Base-by-base conservation (phyloP, 352 stramenopile genomes). In the Phytophthora lateralis region DNA sequence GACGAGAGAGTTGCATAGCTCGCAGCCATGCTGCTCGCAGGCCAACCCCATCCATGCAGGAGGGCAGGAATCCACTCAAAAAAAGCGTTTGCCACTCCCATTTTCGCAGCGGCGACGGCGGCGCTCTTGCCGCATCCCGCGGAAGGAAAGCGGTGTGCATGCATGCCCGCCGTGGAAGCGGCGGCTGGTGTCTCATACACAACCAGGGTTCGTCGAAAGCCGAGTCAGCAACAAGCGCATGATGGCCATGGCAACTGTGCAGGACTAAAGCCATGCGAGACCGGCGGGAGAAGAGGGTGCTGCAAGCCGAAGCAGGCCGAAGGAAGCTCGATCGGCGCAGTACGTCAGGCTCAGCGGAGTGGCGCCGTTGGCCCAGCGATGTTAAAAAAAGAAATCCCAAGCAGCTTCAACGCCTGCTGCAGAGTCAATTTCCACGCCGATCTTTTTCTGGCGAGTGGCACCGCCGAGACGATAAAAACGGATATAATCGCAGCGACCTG, bases 141-240 rank as follows among this genome's bases (percentile, higher is more conserved):
- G 45, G 26, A 61, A 67, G 32, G 46, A 44, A 53, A 21, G 34
- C 45, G 45, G 27, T 14, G 10, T 30, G 56, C 55, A 53, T 65
- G 50, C 61, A 66, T 38, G 14, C 56, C 17, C 45, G 52, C 32
- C 43, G 60, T 53, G 45, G 60, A 68, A 70, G 63, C 38, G 50
- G 50, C 53, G 41, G 32, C 15, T 55, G 43, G 51, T 76, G 69
- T 73, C 68, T 52, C 69, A 76, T 64, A 67, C 34, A 60, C 54
- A 54, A 61, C 30, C 44, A 63, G 32, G 30, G 34, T 18, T 42
- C 35, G 35, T 60, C 17, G 15, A 8, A 21, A 58, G 27, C 21
- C 26, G 45, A 69, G 50, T 61, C 52, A 62, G 70, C 74, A 66
- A 62, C 21, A 14, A 39, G 37, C 18, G 48, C 45, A 48, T 73